A percentile compares a stretch with the other conserved stretches of the same genome.
These are phyloP conservation scores for Yamadazyma jaroonii DNA, from an alignment of 1,139 yeast genomes.

Conservation along the genomic window DNA sequence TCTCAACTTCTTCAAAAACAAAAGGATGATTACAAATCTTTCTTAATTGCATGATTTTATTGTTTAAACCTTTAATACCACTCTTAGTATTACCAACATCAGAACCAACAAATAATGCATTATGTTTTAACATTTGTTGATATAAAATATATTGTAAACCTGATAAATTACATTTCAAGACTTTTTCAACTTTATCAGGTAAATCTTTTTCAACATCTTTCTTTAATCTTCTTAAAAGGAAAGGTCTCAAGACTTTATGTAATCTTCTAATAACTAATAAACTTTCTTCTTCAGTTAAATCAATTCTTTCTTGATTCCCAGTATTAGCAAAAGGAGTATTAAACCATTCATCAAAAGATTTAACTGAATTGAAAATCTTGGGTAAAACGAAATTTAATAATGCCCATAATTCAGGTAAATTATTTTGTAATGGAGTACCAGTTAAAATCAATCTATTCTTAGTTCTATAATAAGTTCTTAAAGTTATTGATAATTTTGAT, in stretches of 20 bases:
- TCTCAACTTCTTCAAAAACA: constrained; percentile 93
- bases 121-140: constrained; percentile 72
- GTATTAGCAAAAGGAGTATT: constrained; percentile 83
- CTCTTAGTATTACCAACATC: constrained; percentile 41
- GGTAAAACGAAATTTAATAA: constrained; percentile 75
- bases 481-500: constrained; percentile 68
- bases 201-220: constrained; percentile 96
- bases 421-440: constrained; percentile 85
- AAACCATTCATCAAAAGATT: constrained; percentile 87
- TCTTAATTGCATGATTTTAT: constrained; percentile 92
- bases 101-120: constrained; percentile 60
- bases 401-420: constrained; percentile 84
- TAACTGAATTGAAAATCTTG: constrained; percentile 77
- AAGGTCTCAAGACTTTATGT: constrained; percentile 94
- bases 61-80: constrained; percentile 81
- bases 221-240: constrained; percentile 88
- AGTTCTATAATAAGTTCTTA: constrained; percentile 70
- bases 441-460: constrained; percentile 78
- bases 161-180: constrained; percentile 91
- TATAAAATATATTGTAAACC: constrained; percentile 79
- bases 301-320: constrained; percentile 78
- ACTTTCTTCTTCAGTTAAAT: constrained; percentile 88
- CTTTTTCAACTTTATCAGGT: constrained; percentile 94
- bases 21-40: constrained; percentile 97
- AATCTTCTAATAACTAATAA: constrained; percentile 89